phyloP scores from a whole-genome alignment of 1,284 basidiomycete species.

The Meira miltonrushii region DNA sequence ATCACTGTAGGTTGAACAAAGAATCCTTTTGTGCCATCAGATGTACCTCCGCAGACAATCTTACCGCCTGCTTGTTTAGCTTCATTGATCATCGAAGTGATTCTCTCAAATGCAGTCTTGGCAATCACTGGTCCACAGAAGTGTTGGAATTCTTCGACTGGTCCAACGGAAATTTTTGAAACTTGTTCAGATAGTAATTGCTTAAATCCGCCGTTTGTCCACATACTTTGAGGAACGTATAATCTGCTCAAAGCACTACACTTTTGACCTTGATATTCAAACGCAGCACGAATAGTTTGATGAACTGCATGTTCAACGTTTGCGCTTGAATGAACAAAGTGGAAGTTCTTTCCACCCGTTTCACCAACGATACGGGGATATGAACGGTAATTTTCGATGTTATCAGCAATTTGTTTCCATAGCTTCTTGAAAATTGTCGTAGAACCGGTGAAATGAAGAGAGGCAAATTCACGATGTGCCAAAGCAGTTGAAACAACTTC shows the following conservation, averaged over 20 bases:
- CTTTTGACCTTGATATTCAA: constrained; percentile 98
- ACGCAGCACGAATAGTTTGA: constrained; percentile 81
- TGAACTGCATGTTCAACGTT: constrained; percentile 80
- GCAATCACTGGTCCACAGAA: constrained; percentile 96
- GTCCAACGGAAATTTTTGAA: constrained; percentile 78
- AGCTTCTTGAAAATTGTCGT: constrained; percentile 81
- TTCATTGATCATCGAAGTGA: constrained; percentile 75
- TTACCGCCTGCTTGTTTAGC: constrained; percentile 84
- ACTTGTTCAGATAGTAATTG: constrained; percentile 70
- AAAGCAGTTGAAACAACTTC: constrained; percentile 43
- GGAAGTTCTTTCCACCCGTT: constrained; percentile 93
- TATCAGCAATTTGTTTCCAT: constrained; percentile 89
- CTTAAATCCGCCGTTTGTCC: constrained; percentile 76
- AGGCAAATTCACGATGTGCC: constrained; percentile 76
- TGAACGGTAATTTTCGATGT: constrained; percentile 64
- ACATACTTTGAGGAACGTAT: constrained; percentile 81
- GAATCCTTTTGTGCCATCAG: constrained; percentile 84
- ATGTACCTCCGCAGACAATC: constrained; percentile 76
- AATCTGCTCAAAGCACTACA: constrained; percentile 88
- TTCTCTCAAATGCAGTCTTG: constrained; percentile 80
- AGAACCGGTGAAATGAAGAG: constrained; percentile 93
- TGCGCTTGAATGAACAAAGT: constrained; percentile 81
- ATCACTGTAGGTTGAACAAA: constrained; percentile 93
- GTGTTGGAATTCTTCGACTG: constrained; percentile 70
- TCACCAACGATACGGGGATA: constrained; percentile 96